A percentile compares a stretch with the other conserved stretches of the same genome.
Evolutionary conservation across 768 basidiomycete genomes (phyloP).

Genomic region (Kwoniella sp.): DNA sequence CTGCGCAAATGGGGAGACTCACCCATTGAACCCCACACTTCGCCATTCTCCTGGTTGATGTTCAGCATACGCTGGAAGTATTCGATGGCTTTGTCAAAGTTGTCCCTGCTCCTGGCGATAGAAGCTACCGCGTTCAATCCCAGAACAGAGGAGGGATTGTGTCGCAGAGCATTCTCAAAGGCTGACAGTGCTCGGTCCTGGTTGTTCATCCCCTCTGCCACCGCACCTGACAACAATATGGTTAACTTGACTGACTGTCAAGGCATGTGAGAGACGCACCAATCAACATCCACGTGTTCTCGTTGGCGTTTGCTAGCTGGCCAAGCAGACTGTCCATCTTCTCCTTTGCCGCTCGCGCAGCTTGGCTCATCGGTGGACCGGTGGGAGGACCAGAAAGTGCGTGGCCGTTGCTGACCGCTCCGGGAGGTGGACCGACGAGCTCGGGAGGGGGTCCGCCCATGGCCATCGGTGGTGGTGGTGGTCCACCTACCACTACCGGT

Average conservation of each 20-base stretch:
- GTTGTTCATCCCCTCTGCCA: conserved; percentile 86
- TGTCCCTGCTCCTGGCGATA: conserved; percentile 94
- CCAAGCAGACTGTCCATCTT: conserved; percentile 36
- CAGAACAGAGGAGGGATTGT: conserved; percentile 84
- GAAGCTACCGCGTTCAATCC: conserved; percentile 91
- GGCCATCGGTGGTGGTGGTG: conserved; percentile 13
- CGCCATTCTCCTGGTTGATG: conserved; percentile 92
- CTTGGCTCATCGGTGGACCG: conserved; percentile 6
- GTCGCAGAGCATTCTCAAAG: conserved; percentile 91
- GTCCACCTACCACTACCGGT: conserved; percentile 19
- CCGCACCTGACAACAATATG: conserved; percentile 61
- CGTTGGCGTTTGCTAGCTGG: conserved; percentile 79
- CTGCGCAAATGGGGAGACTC: conserved; percentile 22
- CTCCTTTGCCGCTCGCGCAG: conserved; percentile 32
- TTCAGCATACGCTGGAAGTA: conserved; percentile 89
- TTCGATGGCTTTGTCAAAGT: conserved; percentile 95
- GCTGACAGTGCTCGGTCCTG: conserved; percentile 85
- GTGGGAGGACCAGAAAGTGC: conserved; percentile 5
- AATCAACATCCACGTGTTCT: conserved; percentile 91
- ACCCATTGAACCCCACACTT: conserved; percentile 96
- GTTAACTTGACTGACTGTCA: not conserved
- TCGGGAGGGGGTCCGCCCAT: conserved; percentile 27
- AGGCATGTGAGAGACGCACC: conserved; percentile 55
- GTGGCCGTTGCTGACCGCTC: conserved; percentile 27
- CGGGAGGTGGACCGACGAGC: conserved; percentile 12